Conservation (phyloP, 2,329 filamentous ascomycete genomes). For the Phaeosphaeria sp. region DNA sequence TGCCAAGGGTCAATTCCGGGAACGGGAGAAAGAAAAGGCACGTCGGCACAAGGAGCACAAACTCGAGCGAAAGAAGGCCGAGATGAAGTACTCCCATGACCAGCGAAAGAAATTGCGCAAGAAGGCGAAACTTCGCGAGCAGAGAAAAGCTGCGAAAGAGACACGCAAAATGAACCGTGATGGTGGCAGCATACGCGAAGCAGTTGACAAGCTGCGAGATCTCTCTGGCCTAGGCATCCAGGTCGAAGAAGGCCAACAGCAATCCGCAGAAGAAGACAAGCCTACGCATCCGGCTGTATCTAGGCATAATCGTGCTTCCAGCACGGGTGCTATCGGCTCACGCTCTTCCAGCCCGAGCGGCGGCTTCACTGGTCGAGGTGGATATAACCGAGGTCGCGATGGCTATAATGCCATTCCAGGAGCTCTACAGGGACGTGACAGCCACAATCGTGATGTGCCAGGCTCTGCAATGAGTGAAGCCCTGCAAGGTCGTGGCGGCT, state of each 20-base stretch:
- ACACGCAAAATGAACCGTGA: conserved; percentile 28
- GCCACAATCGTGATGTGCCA: conserved; percentile 32
- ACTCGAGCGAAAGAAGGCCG: conserved; percentile 42
- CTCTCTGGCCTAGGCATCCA: conserved; percentile 43
- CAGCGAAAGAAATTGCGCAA: conserved; percentile 44
- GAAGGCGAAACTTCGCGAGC: conserved; percentile 45
- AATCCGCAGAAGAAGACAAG: conserved; percentile 40
- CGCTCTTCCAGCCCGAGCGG: conserved; percentile 41
- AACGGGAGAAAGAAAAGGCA: conserved; percentile 57
- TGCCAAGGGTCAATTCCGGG: conserved; percentile 65
- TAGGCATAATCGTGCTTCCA: conserved; percentile 37
- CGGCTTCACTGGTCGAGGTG: conserved; percentile 38
- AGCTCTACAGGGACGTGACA: conserved; percentile 38
- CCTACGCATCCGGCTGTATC: conserved; percentile 35
- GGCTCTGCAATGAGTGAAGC: conserved; percentile 27
- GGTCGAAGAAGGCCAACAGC: conserved; percentile 39
- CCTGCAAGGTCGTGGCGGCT: conserved; percentile 24
- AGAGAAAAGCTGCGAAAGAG: conserved; percentile 46
- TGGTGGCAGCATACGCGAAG: conserved; percentile 31
- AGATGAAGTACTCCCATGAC: conserved; percentile 48
- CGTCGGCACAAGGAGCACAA: conserved; percentile 48
- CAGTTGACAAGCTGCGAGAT: conserved; percentile 35
- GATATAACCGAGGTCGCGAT: conserved; percentile 42
- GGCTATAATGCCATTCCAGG: conserved; percentile 44
- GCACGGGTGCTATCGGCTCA: conserved; percentile 34